Evolutionary conservation across 2,329 filamentous ascomycete species (phyloP), one percentile per base, ranked within the genome.

Genomic region (Cordyceps militaris): DNA sequence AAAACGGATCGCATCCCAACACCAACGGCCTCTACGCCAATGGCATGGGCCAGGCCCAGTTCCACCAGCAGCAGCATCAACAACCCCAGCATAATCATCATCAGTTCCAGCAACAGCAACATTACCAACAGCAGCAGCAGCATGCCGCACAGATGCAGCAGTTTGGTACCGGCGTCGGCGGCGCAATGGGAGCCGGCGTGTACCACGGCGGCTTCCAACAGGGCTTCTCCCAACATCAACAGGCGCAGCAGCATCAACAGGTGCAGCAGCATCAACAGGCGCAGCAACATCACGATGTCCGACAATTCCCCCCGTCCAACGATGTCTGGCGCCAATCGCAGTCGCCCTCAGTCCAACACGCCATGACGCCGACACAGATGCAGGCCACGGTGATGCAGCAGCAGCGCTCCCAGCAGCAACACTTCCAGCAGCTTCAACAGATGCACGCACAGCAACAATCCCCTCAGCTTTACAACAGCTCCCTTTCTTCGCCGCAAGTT

Each of bases 371-470:
- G 24, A 63, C 65, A 42, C 43, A 58, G 8, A 48, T 53, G 6
- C 61, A 62, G 52, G 59, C 52, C 21, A 51, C 49, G 19, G 30
- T 57, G 21, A 57, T 57, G 38, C 67, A 69, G 43, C 49, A 54
- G 43, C 56, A 58, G 43, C 49, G 38, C 42, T 53, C 49, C 26
- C 70, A 67, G 30, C 63, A 64, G 38, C 59, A 62, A 50, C 71
- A 55, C 63, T 60, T 62, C 3, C 68, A 68, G 13, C 68, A 69
- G 60, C 59, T 61, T 58, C 66, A 66, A 19, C 63, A 68, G 68
- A 52, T 53, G 48, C 66, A 66, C 3, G 65, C 66, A 4, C 66
- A 70, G 56, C 65, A 67, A 14, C 65, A 57, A 44, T 65, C 59
- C 59, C 61, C 59, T 9, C 55, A 44, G 16, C 44, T 57, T 21